phyloP scores from a whole-genome alignment of 306 rosid species.

The Vicia villosa region DNA sequence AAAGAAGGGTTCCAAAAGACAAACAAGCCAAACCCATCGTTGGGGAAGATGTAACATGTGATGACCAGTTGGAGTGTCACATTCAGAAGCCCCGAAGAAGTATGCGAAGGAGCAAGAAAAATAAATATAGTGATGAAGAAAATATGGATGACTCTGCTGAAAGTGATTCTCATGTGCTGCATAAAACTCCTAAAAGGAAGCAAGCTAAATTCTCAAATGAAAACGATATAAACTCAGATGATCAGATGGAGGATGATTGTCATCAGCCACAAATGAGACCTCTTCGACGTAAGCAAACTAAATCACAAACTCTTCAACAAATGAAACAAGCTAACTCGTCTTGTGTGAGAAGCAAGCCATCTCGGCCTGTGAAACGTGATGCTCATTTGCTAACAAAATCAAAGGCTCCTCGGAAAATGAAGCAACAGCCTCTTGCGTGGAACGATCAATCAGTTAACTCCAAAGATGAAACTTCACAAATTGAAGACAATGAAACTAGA shows the following conservation, averaged over 20 bases:
- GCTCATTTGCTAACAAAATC: conserved; percentile 41
- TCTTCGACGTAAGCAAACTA: conserved; percentile 62
- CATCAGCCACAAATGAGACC: conserved; percentile 46
- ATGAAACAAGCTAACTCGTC: conserved; percentile 51
- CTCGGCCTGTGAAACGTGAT: conserved; percentile 52
- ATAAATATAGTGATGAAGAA: conserved; percentile 36
- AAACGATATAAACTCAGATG: conserved; percentile 51
- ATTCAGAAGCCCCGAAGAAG: conserved; percentile 42
- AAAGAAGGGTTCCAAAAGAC: conserved; percentile 38
- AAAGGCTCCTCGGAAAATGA: conserved; percentile 49
- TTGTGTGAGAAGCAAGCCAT: conserved; percentile 45
- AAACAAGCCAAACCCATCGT: conserved; percentile 33
- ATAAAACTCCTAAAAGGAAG: conserved; percentile 58
- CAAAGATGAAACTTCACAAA: conserved; percentile 38
- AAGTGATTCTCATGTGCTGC: conserved; percentile 45
- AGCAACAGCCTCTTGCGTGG: conserved; percentile 47
- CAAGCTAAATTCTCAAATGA: conserved; percentile 50
- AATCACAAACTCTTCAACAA: conserved; percentile 46
- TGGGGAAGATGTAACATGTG: conserved; percentile 45
- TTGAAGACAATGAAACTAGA: conserved; percentile 67
- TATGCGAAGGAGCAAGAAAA: conserved; percentile 36
- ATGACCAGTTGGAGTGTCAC: conserved; percentile 41
- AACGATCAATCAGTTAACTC: conserved; percentile 46
- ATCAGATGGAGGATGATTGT: conserved; percentile 45
- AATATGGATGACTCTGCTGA: conserved; percentile 38